Evolutionary conservation across 1,284 basidiomycete species (phyloP).

Genomic region (Trametes hirsuta): DNA sequence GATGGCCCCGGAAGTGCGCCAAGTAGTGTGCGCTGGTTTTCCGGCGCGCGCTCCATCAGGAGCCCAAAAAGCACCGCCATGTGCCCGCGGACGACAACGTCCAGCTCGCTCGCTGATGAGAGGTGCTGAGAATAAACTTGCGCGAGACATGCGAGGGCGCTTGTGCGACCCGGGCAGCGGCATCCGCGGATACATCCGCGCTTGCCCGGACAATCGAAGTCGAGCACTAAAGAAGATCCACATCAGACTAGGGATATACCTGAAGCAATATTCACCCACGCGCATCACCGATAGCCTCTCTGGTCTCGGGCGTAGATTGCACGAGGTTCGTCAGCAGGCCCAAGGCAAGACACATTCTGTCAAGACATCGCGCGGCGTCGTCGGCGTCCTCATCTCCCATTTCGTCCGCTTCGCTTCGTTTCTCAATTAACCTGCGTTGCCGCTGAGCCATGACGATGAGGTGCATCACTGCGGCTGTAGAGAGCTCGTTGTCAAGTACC

Average conservation of each 20-base stretch:
- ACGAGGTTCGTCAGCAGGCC: slow-evolving; percentile 75
- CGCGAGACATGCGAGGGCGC: slow-evolving; percentile 50
- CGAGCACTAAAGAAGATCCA: slow-evolving; percentile 40
- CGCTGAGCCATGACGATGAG: slow-evolving; percentile 44
- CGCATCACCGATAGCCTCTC: slow-evolving; percentile 46
- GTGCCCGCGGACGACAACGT: slow-evolving; percentile 61
- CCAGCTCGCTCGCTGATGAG: slow-evolving; percentile 34
- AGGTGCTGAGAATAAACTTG: slow-evolving; percentile 44
- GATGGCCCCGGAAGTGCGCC: slow-evolving; percentile 42
- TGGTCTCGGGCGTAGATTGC: slow-evolving; percentile 54
- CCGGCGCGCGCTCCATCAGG: slow-evolving; percentile 52
- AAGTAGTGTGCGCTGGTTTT: slow-evolving; percentile 52
- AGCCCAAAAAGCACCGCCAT: slow-evolving; percentile 73
- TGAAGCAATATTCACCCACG: slow-evolving; percentile 49
- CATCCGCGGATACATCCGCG: slow-evolving; percentile 53
- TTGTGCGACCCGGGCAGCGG: slow-evolving; percentile 46
- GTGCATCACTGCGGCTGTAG: slow-evolving; percentile 51
- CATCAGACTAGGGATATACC: background rate
- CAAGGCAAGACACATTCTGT: slow-evolving; percentile 69
- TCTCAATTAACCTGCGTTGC: slow-evolving; percentile 20
- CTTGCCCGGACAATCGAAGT: slow-evolving; percentile 50
- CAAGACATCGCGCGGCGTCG: slow-evolving; percentile 47
- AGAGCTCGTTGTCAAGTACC: slow-evolving; percentile 46
- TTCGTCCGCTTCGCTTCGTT: slow-evolving; percentile 24
- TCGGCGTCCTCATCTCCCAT: slow-evolving; percentile 24